A percentile compares a stretch with the other conserved stretches of the same genome.
phyloP scores from a whole-genome alignment of 164 flowering plant species.

The Dillenia suffruticosa region DNA sequence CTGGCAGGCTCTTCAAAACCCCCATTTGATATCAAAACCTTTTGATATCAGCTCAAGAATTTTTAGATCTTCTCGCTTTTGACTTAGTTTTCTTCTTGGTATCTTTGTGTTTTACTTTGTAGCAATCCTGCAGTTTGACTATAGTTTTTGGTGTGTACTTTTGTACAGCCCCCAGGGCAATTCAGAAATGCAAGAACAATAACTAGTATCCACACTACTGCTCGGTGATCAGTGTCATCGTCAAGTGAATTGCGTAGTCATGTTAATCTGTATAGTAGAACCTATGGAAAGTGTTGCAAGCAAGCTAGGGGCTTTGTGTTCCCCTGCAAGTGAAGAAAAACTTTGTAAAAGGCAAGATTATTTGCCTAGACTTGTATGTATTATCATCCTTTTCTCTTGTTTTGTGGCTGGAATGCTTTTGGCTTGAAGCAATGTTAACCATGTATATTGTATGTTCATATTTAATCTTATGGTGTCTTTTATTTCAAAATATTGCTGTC shows the following conservation, averaged over 20 bases:
- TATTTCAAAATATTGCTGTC: no score
- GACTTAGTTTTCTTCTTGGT: not conserved
- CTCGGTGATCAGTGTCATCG: no score
- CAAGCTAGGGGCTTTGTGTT: not conserved
- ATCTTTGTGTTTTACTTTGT: not conserved
- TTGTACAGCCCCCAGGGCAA: constrained; percentile 65
- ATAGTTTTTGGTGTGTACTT: constrained; percentile 1
- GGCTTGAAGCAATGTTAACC: constrained; percentile 8
- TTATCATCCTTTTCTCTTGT: constrained; percentile 1
- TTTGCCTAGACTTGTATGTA: not conserved
- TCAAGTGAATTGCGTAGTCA: no score
- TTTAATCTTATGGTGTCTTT: no score
- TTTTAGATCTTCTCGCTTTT: not conserved
- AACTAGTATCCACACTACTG: constrained; percentile 19
- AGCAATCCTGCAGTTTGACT: not conserved
- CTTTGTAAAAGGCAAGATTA: not conserved
- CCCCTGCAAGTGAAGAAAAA: not conserved
- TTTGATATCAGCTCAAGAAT: not conserved
- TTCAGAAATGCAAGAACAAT: constrained; percentile 60
- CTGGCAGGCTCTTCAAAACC: no score
- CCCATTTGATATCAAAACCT: not conserved
- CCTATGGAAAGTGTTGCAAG: no score
- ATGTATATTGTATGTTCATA: constrained; percentile 34
- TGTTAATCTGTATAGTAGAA: no score
- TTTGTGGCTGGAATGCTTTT: constrained; percentile 28